A percentile compares a stretch with the other conserved stretches of the same genome.
Evolutionary conservation across 306 rosid species (phyloP).

Genomic region (Sesbania bispinosa): DNA sequence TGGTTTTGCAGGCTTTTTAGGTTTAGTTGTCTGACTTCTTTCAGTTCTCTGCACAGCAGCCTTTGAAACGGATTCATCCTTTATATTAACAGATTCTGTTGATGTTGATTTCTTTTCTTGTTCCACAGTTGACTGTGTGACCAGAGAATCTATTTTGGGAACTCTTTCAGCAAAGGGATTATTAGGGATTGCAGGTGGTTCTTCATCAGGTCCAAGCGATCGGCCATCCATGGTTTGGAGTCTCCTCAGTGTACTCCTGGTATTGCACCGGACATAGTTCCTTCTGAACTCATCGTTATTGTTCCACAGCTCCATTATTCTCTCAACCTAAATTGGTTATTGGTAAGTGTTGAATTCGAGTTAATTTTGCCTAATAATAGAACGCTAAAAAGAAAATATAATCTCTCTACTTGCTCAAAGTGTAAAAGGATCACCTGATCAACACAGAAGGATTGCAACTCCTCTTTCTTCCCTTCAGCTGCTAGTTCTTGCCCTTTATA

Average conservation of each 20-base stretch:
- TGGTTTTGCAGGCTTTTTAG: constrained; percentile 40
- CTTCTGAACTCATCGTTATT: constrained; percentile 62
- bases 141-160: constrained; percentile 32
- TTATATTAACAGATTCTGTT: constrained; percentile 32
- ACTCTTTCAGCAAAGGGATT: constrained; percentile 33
- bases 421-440: constrained; percentile 54
- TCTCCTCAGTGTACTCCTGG: constrained; percentile 77
- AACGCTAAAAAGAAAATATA: constrained; percentile 11
- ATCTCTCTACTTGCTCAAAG: not conserved
- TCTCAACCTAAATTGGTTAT: constrained; percentile 53
- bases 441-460: constrained; percentile 52
- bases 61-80: constrained; percentile 36
- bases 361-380: not conserved
- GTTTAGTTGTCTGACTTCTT: constrained; percentile 28
- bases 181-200: constrained; percentile 55
- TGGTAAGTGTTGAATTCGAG: constrained; percentile 24
- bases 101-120: constrained; percentile 38
- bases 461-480: constrained; percentile 50
- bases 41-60: constrained; percentile 37
- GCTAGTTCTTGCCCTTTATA: constrained; percentile 47
- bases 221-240: constrained; percentile 79
- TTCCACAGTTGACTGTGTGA: constrained; percentile 36
- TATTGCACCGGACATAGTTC: constrained; percentile 68
- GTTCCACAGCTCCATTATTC: constrained; percentile 62
- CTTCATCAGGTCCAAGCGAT: constrained; percentile 78